A percentile compares a stretch with the other conserved stretches of the same genome.
phyloP scores from a whole-genome alignment of 139 green algal species.

The Spirogloea muscicola region DNA sequence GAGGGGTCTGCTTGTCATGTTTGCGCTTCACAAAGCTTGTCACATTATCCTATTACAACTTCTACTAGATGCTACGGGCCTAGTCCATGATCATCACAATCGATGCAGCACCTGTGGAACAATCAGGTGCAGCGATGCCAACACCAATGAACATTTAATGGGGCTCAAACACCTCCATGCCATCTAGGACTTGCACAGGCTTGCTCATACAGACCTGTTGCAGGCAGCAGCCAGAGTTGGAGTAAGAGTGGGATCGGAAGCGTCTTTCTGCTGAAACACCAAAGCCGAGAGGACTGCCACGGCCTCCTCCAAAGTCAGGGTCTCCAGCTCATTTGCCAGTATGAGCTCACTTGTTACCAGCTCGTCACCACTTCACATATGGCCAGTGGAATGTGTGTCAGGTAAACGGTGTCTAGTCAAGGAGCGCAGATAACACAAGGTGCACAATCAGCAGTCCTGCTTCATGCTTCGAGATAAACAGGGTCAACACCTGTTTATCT shows the following conservation, averaged over 20 bases:
- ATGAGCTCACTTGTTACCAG: constrained; percentile 89
- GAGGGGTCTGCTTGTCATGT: no score
- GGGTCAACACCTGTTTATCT: constrained; percentile 71
- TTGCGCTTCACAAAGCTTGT: neutral
- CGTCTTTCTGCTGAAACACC: constrained; percentile 87
- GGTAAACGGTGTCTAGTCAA: neutral
- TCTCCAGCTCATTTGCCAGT: constrained; percentile 88
- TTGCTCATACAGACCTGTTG: constrained; percentile 9
- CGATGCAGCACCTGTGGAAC: neutral
- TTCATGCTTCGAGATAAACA: neutral
- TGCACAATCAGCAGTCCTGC: no score
- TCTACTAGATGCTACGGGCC: neutral
- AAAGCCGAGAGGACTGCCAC: constrained; percentile 84
- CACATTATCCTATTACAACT: neutral
- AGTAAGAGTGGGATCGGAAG: constrained; percentile 30
- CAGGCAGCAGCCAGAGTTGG: constrained; percentile 44
- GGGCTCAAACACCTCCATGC: neutral
- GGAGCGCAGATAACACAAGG: no score
- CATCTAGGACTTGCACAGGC: neutral
- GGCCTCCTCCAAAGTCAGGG: constrained; percentile 80
- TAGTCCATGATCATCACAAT: neutral
- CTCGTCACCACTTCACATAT: constrained; percentile 52
- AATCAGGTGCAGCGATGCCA: neutral
- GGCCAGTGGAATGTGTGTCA: neutral
- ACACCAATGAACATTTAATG: neutral